A percentile compares a stretch with the other conserved stretches of the same genome.
phyloP scores from a whole-genome alignment of 1,284 basidiomycete species.

The Trichosporon ovoides region DNA sequence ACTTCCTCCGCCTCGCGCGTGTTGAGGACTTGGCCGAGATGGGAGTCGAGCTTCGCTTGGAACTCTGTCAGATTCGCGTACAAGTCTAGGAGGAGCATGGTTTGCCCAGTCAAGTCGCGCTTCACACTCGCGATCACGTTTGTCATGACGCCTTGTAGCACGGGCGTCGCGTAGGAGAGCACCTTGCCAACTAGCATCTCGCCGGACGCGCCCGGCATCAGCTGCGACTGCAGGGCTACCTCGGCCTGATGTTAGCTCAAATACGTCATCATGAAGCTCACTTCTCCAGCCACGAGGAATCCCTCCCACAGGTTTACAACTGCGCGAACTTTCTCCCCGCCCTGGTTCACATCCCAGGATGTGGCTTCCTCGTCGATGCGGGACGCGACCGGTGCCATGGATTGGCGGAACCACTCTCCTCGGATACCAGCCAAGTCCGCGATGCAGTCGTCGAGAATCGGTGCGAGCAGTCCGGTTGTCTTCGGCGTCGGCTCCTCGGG shows the following conservation, averaged over 20 bases:
- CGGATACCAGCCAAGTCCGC: constrained; percentile 25
- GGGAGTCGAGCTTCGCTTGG: constrained; percentile 31
- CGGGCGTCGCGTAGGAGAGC: constrained; percentile 22
- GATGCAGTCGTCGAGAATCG: constrained; percentile 29
- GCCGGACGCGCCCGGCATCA: constrained; percentile 37
- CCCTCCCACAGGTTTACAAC: constrained; percentile 36
- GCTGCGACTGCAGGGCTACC: constrained; percentile 32
- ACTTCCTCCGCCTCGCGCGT: constrained; percentile 22
- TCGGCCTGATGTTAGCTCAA: constrained; percentile 33
- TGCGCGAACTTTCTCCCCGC: constrained; percentile 36
- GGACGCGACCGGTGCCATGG: constrained; percentile 21
- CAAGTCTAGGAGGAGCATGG: constrained; percentile 43
- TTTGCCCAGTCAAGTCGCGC: constrained; percentile 33
- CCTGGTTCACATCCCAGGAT: constrained; percentile 30
- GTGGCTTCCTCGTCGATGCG: constrained; percentile 37
- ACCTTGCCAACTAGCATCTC: constrained; percentile 28
- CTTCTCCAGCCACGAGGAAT: constrained; percentile 36
- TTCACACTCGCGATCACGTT: constrained; percentile 38
- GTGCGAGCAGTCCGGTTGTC: constrained; percentile 25
- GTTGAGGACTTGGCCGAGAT: constrained; percentile 22
- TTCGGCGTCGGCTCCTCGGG: constrained; percentile 26
- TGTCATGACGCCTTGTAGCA: constrained; percentile 26
- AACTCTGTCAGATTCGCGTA: constrained; percentile 33
- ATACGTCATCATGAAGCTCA: constrained; percentile 14
- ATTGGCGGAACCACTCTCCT: constrained; percentile 35